phyloP scores from a whole-genome alignment of 306 rosid genomes.

The Quercus engelmannii region DNA sequence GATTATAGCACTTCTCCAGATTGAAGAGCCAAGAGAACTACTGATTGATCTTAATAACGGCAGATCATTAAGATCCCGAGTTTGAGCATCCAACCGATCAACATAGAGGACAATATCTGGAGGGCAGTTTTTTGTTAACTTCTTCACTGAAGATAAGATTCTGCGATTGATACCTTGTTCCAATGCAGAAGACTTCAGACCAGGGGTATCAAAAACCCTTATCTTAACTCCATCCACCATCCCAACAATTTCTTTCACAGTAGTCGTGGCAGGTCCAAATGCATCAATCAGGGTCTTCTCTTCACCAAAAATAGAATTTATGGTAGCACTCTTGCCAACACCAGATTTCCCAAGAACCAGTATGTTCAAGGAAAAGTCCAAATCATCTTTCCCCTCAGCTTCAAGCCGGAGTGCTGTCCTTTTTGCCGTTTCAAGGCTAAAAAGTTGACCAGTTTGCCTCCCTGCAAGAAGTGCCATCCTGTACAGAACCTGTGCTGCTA shows the following conservation, averaged over 20 bases:
- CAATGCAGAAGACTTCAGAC: constrained; percentile 75
- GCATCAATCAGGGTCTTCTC: constrained; percentile 69
- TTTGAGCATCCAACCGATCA: constrained; percentile 86
- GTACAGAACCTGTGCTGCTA: constrained; percentile 82
- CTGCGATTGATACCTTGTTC: constrained; percentile 66
- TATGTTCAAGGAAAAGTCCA: constrained; percentile 70
- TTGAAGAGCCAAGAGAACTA: constrained; percentile 64
- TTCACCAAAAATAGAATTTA: constrained; percentile 90
- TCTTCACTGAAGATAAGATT: constrained; percentile 68
- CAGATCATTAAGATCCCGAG: constrained; percentile 88
- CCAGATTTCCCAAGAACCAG: constrained; percentile 93
- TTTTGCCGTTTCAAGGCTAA: constrained; percentile 76
- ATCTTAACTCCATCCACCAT: constrained; percentile 77
- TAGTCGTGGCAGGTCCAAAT: constrained; percentile 75
- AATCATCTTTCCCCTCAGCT: constrained; percentile 60
- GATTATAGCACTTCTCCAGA: constrained; percentile 79
- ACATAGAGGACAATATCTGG: constrained; percentile 90
- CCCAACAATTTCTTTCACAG: constrained; percentile 78
- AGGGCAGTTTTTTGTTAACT: constrained; percentile 67
- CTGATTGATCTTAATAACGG: constrained; percentile 70
- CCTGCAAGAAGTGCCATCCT: constrained; percentile 71
- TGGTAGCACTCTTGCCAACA: constrained; percentile 97
- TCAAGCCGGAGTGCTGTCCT: constrained; percentile 71
- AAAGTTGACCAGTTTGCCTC: constrained; percentile 55
- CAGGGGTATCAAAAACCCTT: constrained; percentile 88